Evolutionary conservation across 768 basidiomycete species (phyloP), one percentile per base, ranked within the genome.

Genomic region (Suillus spraguei): DNA sequence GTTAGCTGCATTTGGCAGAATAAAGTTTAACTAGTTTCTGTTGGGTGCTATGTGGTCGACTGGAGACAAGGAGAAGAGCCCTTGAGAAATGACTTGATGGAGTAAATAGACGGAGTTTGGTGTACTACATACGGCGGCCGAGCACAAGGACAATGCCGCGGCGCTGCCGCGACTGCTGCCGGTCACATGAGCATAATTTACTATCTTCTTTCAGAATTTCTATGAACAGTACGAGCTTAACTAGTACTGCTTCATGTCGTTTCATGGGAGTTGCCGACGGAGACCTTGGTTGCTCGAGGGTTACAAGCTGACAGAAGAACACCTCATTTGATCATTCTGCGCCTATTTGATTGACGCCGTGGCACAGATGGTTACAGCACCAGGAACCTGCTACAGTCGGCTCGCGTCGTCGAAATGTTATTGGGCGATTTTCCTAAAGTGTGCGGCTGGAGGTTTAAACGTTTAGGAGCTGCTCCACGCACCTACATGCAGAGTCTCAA

Each of bases 31-130:
- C n/a, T 24, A 9, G 36, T 9, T n/a, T 55, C 22, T 5, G 54
- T 55, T n/a, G 20, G 22, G 50, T 10, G 50, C 33, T 22, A 4
- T 46, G 17, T 33, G 35, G 9, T 56, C 17, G 24, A 56, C 22
- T 24, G 9, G 32, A 9, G 24, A 17, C 36, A 22, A 24, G 9
- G n/a, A 6, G n/a, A 16, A 22, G 35, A 28, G 1, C 38, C 38
- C 55, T 38, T 56, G 55, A 56, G 55, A 56, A 56, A 4, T 5
- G 5, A 56, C 16, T 24, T 56, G 33, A 35, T 47, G 47, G 47
- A 49, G 47, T 49, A 24, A 49, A 6, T 47, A 22, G 22, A 24
- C 47, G 47, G 47, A 16, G 47, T 16, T 28, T 49, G 47, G 24
- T 6, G 5, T 24, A 46, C 11, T 10, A 24, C 47, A 16, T 49